Evolutionary conservation across 2,329 filamentous ascomycete species (phyloP).

Genomic region (Colletotrichum echinochloae): DNA sequence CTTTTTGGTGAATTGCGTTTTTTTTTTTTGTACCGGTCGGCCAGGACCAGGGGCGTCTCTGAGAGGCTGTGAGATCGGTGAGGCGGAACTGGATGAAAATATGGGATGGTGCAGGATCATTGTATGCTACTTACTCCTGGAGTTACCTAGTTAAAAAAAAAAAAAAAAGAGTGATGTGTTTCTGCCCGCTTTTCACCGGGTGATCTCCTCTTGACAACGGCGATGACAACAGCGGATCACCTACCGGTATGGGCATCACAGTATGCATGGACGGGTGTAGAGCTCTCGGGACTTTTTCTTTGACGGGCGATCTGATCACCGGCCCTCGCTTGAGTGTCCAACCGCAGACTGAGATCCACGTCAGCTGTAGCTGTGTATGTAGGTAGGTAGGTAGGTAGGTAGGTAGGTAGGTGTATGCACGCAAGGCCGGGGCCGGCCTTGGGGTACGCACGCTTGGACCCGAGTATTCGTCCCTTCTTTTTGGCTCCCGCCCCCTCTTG

Average conservation of each 20-base stretch:
- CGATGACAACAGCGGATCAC: neutral
- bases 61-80: neutral
- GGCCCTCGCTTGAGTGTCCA: neutral
- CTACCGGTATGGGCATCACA: too few species aligned
- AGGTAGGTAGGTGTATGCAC: too few species aligned
- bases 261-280: neutral
- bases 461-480: conserved; percentile 16
- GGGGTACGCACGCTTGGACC: neutral
- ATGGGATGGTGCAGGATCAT: neutral
- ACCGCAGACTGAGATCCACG: neutral
- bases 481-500: conserved; percentile 1
- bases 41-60: conserved; percentile 8
- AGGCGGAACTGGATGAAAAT: neutral
- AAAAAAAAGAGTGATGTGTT: too few species aligned
- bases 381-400: too few species aligned
- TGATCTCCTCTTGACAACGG: neutral
- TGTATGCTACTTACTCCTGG: too few species aligned
- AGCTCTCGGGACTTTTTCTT: conserved; percentile 13
- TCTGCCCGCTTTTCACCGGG: neutral
- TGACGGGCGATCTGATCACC: conserved; percentile 32
- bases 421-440: neutral
- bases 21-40: neutral
- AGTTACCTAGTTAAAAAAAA: too few species aligned
- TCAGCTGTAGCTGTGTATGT: too few species aligned
- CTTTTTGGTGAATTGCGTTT: conserved; percentile 9